phyloP scores from a whole-genome alignment of 192 early-diverging fungal genomes.

The Haplosporangium gracile region DNA sequence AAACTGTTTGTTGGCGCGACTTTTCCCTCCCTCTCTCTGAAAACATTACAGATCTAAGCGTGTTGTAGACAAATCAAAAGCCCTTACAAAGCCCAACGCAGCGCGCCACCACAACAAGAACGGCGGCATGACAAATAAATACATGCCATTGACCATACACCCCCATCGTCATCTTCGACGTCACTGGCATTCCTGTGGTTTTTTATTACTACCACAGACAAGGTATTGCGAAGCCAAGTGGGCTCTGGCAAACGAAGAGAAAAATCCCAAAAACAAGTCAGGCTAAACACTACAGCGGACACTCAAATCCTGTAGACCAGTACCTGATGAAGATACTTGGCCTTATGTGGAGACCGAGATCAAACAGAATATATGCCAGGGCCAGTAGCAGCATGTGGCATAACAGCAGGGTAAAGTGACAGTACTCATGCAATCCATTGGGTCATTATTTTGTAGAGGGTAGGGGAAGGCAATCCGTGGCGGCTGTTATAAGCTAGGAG shows the following conservation, averaged over 20 bases:
- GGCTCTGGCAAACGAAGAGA: neutral
- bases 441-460: neutral
- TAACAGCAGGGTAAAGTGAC: slow-evolving; percentile 4
- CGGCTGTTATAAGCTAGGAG: neutral
- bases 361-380: neutral
- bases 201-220: neutral
- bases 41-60: too few relatives aligned
- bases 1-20: too few relatives aligned
- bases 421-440: neutral
- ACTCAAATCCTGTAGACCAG: neutral
- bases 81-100: neutral
- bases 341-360: neutral
- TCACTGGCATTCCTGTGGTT: neutral
- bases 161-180: neutral
- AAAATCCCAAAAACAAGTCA: neutral
- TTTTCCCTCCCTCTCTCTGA: too few relatives aligned
- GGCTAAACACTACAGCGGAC: slow-evolving; percentile 4
- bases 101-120: neutral
- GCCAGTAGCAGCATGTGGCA: neutral
- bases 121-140: neutral
- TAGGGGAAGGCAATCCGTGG: neutral
- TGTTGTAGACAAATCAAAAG: too few relatives aligned
- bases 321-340: neutral
- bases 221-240: slow-evolving; percentile 4
- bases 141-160: neutral